A percentile compares a stretch with the other conserved stretches of the same genome.
phyloP scores from a whole-genome alignment of 2,329 filamentous ascomycete genomes.

The Huntiella moniliformis region DNA sequence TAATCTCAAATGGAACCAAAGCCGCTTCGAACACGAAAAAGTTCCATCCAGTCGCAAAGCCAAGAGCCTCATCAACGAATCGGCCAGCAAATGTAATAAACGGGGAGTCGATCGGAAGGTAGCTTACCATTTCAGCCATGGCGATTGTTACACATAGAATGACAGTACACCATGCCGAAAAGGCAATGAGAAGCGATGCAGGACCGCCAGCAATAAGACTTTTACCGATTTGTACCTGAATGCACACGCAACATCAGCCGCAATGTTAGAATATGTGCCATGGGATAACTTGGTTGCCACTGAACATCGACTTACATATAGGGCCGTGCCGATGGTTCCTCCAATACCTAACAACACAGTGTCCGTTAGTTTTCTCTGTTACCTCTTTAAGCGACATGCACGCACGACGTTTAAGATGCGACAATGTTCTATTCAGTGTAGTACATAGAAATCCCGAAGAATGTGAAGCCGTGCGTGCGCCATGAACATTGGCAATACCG shows the following conservation, averaged over 20 bases:
- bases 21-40: constrained; percentile 54
- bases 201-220: constrained; percentile 41
- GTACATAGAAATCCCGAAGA: not conserved
- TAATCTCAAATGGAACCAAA: constrained; percentile 49
- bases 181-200: constrained; percentile 38
- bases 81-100: constrained; percentile 62
- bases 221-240: constrained; percentile 30
- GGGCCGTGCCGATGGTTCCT: constrained; percentile 43
- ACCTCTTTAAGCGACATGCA: not conserved
- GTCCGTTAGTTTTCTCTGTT: not conserved
- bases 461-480: not conserved
- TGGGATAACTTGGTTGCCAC: not conserved
- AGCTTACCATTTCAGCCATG: constrained; percentile 62
- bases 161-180: constrained; percentile 40
- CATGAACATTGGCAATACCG: not conserved
- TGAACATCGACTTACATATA: constrained; percentile 25
- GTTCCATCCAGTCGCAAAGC: constrained; percentile 55
- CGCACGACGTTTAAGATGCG: not conserved
- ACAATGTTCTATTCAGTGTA: not conserved
- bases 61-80: constrained; percentile 58
- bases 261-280: constrained; percentile 6
- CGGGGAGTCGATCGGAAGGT: constrained; percentile 56
- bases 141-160: constrained; percentile 40
- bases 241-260: constrained; percentile 12
- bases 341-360: constrained; percentile 29